Base-by-base conservation (phyloP, 1,139 yeast genomes). In the Candida pseudocylindracea region DNA sequence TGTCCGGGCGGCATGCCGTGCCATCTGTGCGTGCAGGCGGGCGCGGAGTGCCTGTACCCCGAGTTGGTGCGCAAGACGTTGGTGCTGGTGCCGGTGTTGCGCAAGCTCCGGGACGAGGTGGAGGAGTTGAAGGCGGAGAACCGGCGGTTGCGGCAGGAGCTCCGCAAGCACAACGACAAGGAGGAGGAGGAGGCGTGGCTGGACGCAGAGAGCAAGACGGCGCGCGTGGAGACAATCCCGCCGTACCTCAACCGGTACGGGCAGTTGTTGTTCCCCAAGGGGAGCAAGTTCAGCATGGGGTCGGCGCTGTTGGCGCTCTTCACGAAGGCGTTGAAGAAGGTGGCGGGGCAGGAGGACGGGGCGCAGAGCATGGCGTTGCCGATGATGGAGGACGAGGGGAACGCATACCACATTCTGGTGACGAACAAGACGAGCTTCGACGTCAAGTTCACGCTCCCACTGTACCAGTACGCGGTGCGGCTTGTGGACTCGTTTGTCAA, bases 1-100 rank as follows among this genome's bases (percentile, higher is more conserved):
- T 79, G 93, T 45, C 83, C 83, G 9, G 91, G 91, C 1, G 88
- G 81, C 1, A 65, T 71, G 29, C 81, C 85, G 0, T 79, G 93
- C 47, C 52, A 57, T 35, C 72, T 72, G 43, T 79, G 93, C 46
- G 54, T 51, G 12, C 49, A 62, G 33, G 68, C 78, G 12, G 63
- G 60, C 35, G 56, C 72, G 2, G 58, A 60, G 27, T 79, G 93
- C 53, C 83, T 75, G 43, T 79, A 78, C 42, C 63, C 69, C 15
- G 88, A 75, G 45, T 81, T 78, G 2, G 83, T 75, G 35, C 20
- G 20, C 20, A 73, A 70, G 54, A 76, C 78, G 46, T 63, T 79
- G 12, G 81, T 76, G 26, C 79, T 78, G 1, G 72, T 88, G 1
- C 63, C 76, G 67, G 72, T 72, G 41, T 78, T 78, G 43, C 49